Evolutionary conservation across 805 yeast species (phyloP).

Genomic region (Starmerella bombi): DNA sequence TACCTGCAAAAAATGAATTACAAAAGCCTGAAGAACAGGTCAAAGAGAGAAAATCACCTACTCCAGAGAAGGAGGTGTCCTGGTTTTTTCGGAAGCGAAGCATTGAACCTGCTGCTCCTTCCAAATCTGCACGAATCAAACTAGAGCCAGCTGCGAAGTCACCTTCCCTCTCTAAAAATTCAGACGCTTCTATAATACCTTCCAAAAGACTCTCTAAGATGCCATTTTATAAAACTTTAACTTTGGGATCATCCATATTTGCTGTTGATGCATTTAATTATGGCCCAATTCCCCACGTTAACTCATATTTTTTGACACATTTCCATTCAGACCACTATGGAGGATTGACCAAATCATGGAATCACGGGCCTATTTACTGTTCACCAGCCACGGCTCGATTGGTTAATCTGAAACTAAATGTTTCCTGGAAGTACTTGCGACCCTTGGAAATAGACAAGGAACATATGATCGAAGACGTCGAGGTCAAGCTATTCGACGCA

Average conservation of each 20-base stretch:
- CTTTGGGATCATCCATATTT: slow-evolving; percentile 21
- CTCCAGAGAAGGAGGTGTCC: neutral
- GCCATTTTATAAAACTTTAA: slow-evolving; percentile 27
- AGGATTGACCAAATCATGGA: slow-evolving; percentile 71
- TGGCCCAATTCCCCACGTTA: slow-evolving; percentile 26
- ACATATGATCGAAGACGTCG: slow-evolving; percentile 32
- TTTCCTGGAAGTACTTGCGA: slow-evolving; percentile 34
- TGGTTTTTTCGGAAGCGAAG: too few relatives aligned
- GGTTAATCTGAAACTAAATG: slow-evolving; percentile 40
- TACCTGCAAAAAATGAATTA: too few relatives aligned
- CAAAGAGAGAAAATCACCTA: neutral
- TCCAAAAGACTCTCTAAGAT: neutral
- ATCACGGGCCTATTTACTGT: slow-evolving; percentile 56
- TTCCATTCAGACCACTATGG: slow-evolving; percentile 93
- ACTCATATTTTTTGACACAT: slow-evolving; percentile 36
- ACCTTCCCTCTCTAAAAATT: neutral
- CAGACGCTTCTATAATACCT: neutral
- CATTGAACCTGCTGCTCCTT: neutral
- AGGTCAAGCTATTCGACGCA: slow-evolving; percentile 61
- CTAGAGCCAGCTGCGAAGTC: neutral
- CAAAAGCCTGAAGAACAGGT: neutral
- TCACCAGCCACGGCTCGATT: slow-evolving; percentile 56
- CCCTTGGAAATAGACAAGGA: slow-evolving; percentile 31
- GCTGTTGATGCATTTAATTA: slow-evolving; percentile 32
- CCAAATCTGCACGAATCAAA: neutral